phyloP scores from a whole-genome alignment of 2,329 filamentous ascomycete genomes.

The Rhytidhysteron rufulum region DNA sequence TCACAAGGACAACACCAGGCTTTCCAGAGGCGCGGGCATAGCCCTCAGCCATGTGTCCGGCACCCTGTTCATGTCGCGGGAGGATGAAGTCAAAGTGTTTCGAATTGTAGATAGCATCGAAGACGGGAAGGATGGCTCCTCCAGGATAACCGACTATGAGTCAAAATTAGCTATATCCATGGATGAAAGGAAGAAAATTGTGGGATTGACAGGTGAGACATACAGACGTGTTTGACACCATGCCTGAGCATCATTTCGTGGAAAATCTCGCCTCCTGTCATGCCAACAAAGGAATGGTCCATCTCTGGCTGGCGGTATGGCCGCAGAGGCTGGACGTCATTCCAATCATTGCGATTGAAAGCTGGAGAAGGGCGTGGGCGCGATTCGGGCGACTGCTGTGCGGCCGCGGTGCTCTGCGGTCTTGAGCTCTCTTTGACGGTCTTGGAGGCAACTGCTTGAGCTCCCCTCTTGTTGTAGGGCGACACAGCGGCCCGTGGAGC shows the following conservation, averaged over 20 bases:
- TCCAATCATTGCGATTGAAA: conserved; percentile 47
- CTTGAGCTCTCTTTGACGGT: conserved; percentile 37
- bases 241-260: conserved; percentile 98
- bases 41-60: conserved; percentile 97
- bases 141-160: conserved; percentile 68
- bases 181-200: conserved; percentile 4
- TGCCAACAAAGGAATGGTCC: conserved; percentile 74
- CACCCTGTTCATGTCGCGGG: conserved; percentile 93
- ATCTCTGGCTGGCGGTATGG: conserved; percentile 47
- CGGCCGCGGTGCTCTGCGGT: conserved; percentile 41
- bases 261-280: conserved; percentile 94
- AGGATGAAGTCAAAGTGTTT: conserved; percentile 95
- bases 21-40: conserved; percentile 92
- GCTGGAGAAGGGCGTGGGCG: conserved; percentile 43
- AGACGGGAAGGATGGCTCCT: conserved; percentile 93
- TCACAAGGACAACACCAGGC: conserved; percentile 93
- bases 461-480: conserved; percentile 39
- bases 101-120: conserved; percentile 98
- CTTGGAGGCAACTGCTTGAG: conserved; percentile 27
- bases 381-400: conserved; percentile 27
- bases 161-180: no score
- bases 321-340: conserved; percentile 43
- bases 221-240: conserved; percentile 90
- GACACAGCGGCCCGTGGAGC: conserved; percentile 39
- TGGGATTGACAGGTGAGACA: conserved; percentile 29